phyloP scores from a whole-genome alignment of 139 green algal species.

The Chlamydomonas schloesseri region DNA sequence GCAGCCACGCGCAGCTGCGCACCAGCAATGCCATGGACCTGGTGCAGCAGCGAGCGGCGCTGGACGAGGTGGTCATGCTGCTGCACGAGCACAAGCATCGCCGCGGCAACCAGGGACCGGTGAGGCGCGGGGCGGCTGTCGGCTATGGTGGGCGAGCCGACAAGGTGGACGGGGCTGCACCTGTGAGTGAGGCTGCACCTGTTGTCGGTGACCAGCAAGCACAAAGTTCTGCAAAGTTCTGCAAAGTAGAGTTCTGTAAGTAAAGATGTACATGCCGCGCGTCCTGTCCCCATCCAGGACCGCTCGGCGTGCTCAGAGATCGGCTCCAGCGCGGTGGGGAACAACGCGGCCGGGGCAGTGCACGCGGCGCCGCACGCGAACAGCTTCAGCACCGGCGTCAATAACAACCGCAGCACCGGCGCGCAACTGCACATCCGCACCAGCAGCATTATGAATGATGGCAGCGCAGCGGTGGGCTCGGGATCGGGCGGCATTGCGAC shows the following conservation, averaged over 20 bases:
- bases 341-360: background rate
- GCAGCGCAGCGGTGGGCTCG: too few species aligned
- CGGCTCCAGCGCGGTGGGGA: background rate
- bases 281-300: too few species aligned
- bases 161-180: too few species aligned
- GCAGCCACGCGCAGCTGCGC: background rate
- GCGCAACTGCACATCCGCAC: background rate
- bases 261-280: too few species aligned
- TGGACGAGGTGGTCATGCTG: constrained; percentile 43
- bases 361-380: background rate
- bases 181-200: too few species aligned
- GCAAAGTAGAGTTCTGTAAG: too few species aligned
- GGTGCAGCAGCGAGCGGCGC: constrained; percentile 6
- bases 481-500: too few species aligned
- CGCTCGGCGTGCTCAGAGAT: background rate
- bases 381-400: background rate
- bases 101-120: background rate
- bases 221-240: too few species aligned
- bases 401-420: background rate
- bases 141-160: too few species aligned
- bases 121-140: too few species aligned
- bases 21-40: background rate
- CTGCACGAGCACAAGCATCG: constrained; percentile 38
- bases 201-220: too few species aligned
- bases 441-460: background rate